Base-by-base conservation (phyloP, 2,329 filamentous ascomycete species). In the Emmonsia crescens region DNA sequence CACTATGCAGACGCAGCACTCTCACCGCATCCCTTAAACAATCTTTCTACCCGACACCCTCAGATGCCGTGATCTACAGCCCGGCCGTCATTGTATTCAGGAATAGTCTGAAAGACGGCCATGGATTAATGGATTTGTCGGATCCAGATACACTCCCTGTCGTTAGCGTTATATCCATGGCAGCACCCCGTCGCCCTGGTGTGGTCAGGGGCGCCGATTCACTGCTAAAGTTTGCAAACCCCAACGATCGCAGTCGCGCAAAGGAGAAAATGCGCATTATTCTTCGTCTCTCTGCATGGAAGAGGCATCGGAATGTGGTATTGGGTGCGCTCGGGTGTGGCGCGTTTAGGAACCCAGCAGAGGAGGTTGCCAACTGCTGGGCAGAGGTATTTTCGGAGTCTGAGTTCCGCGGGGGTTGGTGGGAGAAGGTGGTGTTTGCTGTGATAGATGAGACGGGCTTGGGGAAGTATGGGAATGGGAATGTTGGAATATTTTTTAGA, bases 301-400 rank as follows among this genome's bases (percentile, higher is more conserved):
- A 63, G 21, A 31, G 33, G 4, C 55, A 64, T 36, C 52, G 63
- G 42, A 59, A 60, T 33, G 31, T 64, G 1, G 82, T 88, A 1
- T 75, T 88, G 0, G 85, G 85, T 0, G 85, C 85, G 0, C 68
- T 88, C 60, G 85, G 85, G 0, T 88, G 85, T 65, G 85, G 85
- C 3, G 84, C 81, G 1, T 87, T 85, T 68, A 68, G 67, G 0
- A 86, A 87, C 67, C 85, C 85, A 10, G 76, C 77, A 0, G 71
- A 72, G 46, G 82, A 84, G 63, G 80, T 87, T 21, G 84, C 81
- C 1, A 62, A 70, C 38, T 84, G 83, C 64, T 88, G 84, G 77
- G 69, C 76, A 52, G 80, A 84, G 68, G 83, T 86, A 38, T 71
- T 87, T 60, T 60, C 66, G 24, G 83, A 87, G 69, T 44, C 64